Conservation (phyloP, 495 filamentous ascomycete genomes). For the Neurospora africana region DNA sequence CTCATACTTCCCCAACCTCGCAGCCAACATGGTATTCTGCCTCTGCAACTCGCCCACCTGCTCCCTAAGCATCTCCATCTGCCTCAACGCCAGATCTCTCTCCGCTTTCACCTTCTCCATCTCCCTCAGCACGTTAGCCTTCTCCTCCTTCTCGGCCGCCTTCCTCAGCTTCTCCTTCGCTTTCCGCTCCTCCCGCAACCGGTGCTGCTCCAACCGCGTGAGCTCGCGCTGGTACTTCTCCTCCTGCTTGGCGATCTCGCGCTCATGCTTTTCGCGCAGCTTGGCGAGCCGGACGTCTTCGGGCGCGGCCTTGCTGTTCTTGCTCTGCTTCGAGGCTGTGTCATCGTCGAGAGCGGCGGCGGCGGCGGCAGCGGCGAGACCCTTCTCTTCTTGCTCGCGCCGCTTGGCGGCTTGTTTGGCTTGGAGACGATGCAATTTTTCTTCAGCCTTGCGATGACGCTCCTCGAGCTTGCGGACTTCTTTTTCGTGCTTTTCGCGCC, state of each 20-base stretch:
- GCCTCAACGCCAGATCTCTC: slow-evolving; percentile 43
- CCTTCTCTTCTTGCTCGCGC: not conserved
- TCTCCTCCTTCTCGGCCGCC: slow-evolving; percentile 44
- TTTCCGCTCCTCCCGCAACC: slow-evolving; percentile 47
- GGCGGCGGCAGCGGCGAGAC: not conserved
- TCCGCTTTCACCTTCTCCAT: slow-evolving; percentile 44
- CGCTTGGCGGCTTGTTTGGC: slow-evolving; percentile 33
- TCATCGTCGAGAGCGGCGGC: slow-evolving; percentile 16
- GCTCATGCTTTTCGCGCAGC: slow-evolving; percentile 48
- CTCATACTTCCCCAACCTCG: slow-evolving; percentile 31
- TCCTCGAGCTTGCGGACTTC: slow-evolving; percentile 66
- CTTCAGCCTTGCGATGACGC: slow-evolving; percentile 57
- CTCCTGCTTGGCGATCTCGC: slow-evolving; percentile 50
- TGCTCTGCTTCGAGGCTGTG: slow-evolving; percentile 11
- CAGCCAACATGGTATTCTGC: slow-evolving; percentile 52
- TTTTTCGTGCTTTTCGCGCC: slow-evolving; percentile 47
- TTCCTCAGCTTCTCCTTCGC: slow-evolving; percentile 48
- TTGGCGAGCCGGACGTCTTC: slow-evolving; percentile 23
- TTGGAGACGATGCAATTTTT: slow-evolving; percentile 49
- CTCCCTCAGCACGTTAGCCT: slow-evolving; percentile 33
- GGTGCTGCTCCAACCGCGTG: slow-evolving; percentile 52
- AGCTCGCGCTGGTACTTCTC: slow-evolving; percentile 55
- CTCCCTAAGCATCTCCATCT: slow-evolving; percentile 52
- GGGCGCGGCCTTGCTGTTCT: slow-evolving; percentile 29
- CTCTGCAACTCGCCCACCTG: slow-evolving; percentile 54